These are phyloP conservation scores for Aspergillus sp. DNA, from an alignment of 2,329 filamentous ascomycete species.

Conservation along the genomic window DNA sequence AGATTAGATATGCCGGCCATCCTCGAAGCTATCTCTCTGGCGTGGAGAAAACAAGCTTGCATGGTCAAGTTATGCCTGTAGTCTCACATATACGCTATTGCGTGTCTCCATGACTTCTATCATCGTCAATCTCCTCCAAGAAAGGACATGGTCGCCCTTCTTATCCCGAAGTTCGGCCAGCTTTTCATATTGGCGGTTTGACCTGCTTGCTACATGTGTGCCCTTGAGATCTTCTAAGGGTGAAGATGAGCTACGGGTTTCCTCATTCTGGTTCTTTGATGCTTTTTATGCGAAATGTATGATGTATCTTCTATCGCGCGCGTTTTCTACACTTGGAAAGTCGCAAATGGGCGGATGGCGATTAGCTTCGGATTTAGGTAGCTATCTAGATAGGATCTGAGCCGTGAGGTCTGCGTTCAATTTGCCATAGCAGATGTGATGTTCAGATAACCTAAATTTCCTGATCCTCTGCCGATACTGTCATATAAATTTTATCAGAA, in stretches of 20 bases:
- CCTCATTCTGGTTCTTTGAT: constrained; percentile 5
- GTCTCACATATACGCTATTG: not conserved
- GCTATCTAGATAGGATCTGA: not conserved
- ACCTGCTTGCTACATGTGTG: not conserved
- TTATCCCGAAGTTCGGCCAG: not conserved
- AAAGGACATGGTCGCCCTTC: not conserved
- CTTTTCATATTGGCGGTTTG: not conserved
- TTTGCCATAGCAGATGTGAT: not conserved
- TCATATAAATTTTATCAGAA: no score
- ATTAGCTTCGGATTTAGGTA: not conserved
- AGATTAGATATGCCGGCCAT: not conserved
- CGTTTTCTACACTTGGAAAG: not conserved
- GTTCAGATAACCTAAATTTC: constrained; percentile 2
- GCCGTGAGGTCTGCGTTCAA: not conserved
- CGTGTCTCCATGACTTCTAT: not conserved
- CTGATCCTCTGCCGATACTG: no score
- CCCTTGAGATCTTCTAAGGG: not conserved
- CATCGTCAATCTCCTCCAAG: not conserved
- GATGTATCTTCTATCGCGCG: not conserved
- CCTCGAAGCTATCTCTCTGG: not conserved
- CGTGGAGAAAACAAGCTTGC: not conserved
- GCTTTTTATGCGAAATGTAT: constrained; percentile 1
- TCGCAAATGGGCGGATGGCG: not conserved
- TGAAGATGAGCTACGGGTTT: constrained; percentile 5
- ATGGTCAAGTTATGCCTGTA: not conserved